Conservation (phyloP, 331 rosid genomes). For the Malus hybrid region DNA sequence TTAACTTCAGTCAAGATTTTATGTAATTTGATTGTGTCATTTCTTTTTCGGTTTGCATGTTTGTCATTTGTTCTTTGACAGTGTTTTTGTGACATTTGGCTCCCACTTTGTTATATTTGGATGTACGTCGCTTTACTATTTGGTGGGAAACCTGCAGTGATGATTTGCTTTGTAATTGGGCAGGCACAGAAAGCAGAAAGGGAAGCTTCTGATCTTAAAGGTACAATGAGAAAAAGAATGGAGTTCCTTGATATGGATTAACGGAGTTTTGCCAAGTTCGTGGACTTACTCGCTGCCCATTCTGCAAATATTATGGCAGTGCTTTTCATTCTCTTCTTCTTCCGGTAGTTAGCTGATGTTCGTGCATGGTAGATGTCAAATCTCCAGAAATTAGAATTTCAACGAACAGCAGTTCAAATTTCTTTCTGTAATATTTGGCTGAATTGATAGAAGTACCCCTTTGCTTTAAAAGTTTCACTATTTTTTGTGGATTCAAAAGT, state of each 20-base stretch:
- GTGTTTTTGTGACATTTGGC: neutral
- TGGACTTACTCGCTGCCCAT: slow-evolving; percentile 6
- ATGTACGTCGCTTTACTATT: neutral
- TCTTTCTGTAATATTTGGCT: slow-evolving; percentile 31
- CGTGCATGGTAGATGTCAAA: too few relatives aligned
- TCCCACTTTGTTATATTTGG: neutral
- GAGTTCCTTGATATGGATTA: slow-evolving; percentile 93
- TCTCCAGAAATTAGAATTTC: slow-evolving; percentile 1
- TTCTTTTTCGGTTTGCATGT: neutral
- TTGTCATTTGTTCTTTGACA: neutral
- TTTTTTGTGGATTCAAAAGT: neutral
- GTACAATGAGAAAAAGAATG: slow-evolving; percentile 93
- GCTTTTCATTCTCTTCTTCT: too few relatives aligned
- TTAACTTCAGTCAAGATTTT: too few relatives aligned
- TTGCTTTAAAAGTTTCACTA: slow-evolving; percentile 2
- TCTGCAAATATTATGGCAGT: slow-evolving; percentile 26
- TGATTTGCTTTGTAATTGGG: slow-evolving; percentile 8
- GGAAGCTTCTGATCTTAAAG: slow-evolving; percentile 91
- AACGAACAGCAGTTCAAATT: slow-evolving; percentile 23
- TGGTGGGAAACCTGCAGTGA: neutral
- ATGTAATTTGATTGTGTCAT: neutral
- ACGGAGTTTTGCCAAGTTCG: neutral
- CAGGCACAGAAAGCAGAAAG: slow-evolving; percentile 96
- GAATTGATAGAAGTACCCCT: slow-evolving; percentile 20
- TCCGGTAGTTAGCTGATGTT: too few relatives aligned